Base-by-base conservation (phyloP, 1,139 yeast genomes). In the Blastobotrys arbuscula region DNA sequence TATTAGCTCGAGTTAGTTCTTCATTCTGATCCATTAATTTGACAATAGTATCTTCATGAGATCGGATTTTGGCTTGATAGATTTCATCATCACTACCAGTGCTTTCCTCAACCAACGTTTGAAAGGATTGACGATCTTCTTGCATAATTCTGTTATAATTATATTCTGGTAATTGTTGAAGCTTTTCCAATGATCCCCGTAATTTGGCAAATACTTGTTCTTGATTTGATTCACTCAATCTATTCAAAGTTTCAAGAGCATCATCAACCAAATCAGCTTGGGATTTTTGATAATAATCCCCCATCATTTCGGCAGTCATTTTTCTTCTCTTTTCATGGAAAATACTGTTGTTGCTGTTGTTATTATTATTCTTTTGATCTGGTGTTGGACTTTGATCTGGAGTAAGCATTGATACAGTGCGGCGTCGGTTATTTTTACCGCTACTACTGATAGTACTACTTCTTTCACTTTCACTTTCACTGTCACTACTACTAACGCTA, bases 11-110 rank as follows among this genome's bases (percentile, higher is more conserved):
- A 13, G 50, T 48, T 19, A 60, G 46, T 12, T 52, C 46, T 20
- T 55, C 57, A 18, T 59, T 49, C 36, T 60, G 61, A 20, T 42
- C 49, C 49, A 53, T 49, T 15, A 61, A 54, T 42, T 55, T 53
- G 12, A 52, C 49, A 23, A 59, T 55, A 2, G 62, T 59, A 30
- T 60, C 60, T 13, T 55, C 55, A 40, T 53, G 58, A 2, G 57
- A 50, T 35, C 53, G 52, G 10, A 57, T 23, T 19, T 48, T 49
- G n/a, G 60, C 56, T 19, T 50, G 54, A 41, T 52, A 57, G 2
- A 55, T 45, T 18, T 52, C 47, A 23, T 54, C 58, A n/a, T 41
- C 33, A 34, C 35, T 30, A 13, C 26, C 39, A 3, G 10, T 26
- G n/a, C 20, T 13, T 4, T 44, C 47, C 6, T 39, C 47, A 12